Percentiles rank a stretch among this genome's conserved stretches.
phyloP scores from a whole-genome alignment of 257 asterid species.

The Handroanthus guayacan region DNA sequence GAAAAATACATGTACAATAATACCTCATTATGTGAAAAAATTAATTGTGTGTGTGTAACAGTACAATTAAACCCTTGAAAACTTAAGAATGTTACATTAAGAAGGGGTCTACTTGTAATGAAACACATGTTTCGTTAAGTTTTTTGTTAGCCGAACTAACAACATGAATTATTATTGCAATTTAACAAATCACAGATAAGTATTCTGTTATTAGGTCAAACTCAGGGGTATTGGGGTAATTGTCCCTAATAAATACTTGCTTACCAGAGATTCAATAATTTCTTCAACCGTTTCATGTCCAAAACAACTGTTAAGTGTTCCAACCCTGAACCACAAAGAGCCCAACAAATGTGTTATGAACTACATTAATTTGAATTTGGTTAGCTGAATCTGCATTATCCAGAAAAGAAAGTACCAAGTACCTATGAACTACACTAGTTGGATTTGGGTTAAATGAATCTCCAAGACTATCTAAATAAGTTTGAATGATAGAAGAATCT shows the following conservation, averaged over 20 bases:
- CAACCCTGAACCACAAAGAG: slow-evolving; percentile 52
- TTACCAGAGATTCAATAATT: slow-evolving; percentile 76
- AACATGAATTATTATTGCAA: no score
- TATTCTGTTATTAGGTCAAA: background rate
- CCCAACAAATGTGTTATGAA: slow-evolving; percentile 47
- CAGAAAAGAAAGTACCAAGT: slow-evolving; percentile 42
- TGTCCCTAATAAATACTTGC: background rate
- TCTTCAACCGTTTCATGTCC: slow-evolving; percentile 77
- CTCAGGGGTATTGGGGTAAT: no score
- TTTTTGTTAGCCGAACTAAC: no score
- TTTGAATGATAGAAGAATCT: slow-evolving; percentile 64
- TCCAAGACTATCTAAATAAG: slow-evolving; percentile 53
- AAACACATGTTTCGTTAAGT: no score
- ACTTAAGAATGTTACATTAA: no score
- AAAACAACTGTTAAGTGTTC: slow-evolving; percentile 68
- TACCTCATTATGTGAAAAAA: no score
- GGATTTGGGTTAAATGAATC: slow-evolving; percentile 58
- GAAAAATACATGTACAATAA: background rate
- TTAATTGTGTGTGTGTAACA: no score
- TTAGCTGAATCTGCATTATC: slow-evolving; percentile 46
- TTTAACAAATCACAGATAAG: no score
- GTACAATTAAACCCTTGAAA: no score
- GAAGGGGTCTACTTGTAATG: no score
- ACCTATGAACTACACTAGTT: slow-evolving; percentile 65
- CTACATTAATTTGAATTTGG: slow-evolving; percentile 56